Evolutionary conservation across 225 moss, liverwort and hornwort genomes (phyloP).

Genomic region (Asterella californica): DNA sequence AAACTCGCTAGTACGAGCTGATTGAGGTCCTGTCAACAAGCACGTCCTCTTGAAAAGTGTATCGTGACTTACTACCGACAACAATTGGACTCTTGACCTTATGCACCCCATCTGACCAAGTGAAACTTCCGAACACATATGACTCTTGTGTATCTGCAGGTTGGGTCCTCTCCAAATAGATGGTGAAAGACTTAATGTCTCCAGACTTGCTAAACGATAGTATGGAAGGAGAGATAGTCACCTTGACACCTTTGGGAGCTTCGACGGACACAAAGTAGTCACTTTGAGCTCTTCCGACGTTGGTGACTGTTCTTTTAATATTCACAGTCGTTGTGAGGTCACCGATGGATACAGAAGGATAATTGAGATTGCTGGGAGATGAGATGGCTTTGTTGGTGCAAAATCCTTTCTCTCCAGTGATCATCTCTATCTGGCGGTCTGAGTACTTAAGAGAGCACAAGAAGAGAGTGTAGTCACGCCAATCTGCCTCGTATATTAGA

Average conservation of each 20-base stretch:
- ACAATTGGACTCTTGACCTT: too few species aligned
- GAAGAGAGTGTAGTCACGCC: slow-evolving; percentile 11
- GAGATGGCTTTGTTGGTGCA: not conserved
- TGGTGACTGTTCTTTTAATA: slow-evolving; percentile 4
- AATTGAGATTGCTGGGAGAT: slow-evolving; percentile 8
- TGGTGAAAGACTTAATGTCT: slow-evolving; percentile 4
- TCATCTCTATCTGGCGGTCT: too few species aligned
- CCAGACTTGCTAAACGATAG: not conserved
- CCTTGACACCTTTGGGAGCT: not conserved
- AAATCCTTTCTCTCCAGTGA: slow-evolving; percentile 5
- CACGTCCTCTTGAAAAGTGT: too few species aligned
- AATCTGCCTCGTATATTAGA: slow-evolving; percentile 7
- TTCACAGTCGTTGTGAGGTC: not conserved
- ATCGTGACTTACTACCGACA: too few species aligned
- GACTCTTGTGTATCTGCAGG: not conserved
- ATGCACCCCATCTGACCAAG: too few species aligned
- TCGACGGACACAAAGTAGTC: not conserved
- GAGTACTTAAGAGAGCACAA: slow-evolving; percentile 7
- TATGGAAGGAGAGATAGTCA: not conserved
- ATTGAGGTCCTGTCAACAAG: too few species aligned
- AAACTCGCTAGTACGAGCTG: too few species aligned
- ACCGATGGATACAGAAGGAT: slow-evolving; percentile 2
- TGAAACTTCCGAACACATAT: slow-evolving; percentile 23
- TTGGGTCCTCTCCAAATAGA: not conserved
- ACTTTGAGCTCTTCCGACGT: not conserved